A percentile compares a stretch with the other conserved stretches of the same genome.
phyloP scores from a whole-genome alignment of 75 land plant species.

The Pinus albicaulis region DNA sequence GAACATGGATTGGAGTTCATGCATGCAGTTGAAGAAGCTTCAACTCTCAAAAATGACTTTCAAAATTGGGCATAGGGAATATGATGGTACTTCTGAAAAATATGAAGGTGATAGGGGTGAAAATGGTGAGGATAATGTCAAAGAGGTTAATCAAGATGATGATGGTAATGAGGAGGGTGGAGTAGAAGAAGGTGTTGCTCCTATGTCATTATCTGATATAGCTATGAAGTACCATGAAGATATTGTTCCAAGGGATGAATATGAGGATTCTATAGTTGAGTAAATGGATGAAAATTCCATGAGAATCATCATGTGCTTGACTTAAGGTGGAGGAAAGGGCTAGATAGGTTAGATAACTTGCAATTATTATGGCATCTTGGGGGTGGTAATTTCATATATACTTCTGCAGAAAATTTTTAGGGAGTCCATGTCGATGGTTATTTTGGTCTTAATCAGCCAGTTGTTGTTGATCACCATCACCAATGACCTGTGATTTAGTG shows the following conservation, averaged over 20 bases:
- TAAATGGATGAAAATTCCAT: constrained; percentile 27
- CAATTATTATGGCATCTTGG: constrained; percentile 26
- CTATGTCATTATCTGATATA: constrained; percentile 41
- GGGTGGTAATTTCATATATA: constrained; percentile 19
- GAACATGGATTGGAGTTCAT: background rate
- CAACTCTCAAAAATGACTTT: constrained; percentile 22
- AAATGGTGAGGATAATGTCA: constrained; percentile 23
- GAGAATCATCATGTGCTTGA: constrained; percentile 33
- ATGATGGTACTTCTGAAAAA: constrained; percentile 22
- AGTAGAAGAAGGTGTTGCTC: constrained; percentile 43
- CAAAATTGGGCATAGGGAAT: constrained; percentile 22
- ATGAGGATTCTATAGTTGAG: constrained; percentile 32
- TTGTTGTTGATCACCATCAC: constrained; percentile 17
- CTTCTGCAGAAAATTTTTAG: constrained; percentile 39
- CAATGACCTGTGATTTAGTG: constrained; percentile 24
- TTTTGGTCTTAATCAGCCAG: constrained; percentile 28
- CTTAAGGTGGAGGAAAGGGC: constrained; percentile 43
- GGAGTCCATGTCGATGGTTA: constrained; percentile 38
- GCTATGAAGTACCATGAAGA: constrained; percentile 49
- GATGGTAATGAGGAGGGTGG: constrained; percentile 80
- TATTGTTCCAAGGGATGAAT: constrained; percentile 39
- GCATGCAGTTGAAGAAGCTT: constrained; percentile 4
- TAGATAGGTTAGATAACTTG: constrained; percentile 29
- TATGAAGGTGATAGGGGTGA: constrained; percentile 30
- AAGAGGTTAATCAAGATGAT: constrained; percentile 38